Percentiles rank a stretch among this genome's conserved stretches.
phyloP scores from a whole-genome alignment of 2,329 filamentous ascomycete genomes.

The Aureobasidium sp. region DNA sequence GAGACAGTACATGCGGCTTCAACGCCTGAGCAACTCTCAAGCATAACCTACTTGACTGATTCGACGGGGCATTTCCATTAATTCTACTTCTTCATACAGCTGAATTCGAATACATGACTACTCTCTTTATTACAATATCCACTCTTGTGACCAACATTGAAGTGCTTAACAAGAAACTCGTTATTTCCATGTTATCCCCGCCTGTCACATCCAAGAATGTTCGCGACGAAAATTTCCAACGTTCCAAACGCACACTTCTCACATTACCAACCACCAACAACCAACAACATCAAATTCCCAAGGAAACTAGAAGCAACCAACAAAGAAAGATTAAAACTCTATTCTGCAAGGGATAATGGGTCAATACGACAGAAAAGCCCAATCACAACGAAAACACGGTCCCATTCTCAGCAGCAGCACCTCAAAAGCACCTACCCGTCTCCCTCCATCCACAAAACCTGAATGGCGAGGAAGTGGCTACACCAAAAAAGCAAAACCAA shows the following conservation, averaged over 20 bases:
- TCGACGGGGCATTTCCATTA: not conserved
- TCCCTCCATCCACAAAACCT: not conserved
- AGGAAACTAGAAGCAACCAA: not conserved
- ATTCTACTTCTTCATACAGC: too few species aligned
- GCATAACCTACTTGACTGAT: not conserved
- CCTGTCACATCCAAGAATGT: too few species aligned
- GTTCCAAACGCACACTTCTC: too few species aligned
- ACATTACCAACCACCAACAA: too few species aligned
- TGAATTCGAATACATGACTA: not conserved
- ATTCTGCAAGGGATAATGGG: not conserved
- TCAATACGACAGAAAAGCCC: conserved; percentile 15
- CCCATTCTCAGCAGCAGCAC: conserved; percentile 3
- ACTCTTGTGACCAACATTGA: too few species aligned
- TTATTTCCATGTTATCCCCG: too few species aligned
- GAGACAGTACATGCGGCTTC: not conserved
- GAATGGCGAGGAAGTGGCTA: conserved; percentile 13
- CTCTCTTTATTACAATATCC: too few species aligned
- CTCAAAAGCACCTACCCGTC: not conserved
- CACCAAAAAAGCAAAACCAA: not conserved
- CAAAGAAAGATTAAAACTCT: not conserved
- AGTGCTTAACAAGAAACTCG: too few species aligned
- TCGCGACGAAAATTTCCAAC: too few species aligned
- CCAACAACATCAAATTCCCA: not conserved
- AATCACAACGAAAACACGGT: conserved; percentile 13
- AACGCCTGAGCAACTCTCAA: not conserved